Conservation (phyloP, 208 protist species). For the Endotrypanum monterogeii region DNA sequence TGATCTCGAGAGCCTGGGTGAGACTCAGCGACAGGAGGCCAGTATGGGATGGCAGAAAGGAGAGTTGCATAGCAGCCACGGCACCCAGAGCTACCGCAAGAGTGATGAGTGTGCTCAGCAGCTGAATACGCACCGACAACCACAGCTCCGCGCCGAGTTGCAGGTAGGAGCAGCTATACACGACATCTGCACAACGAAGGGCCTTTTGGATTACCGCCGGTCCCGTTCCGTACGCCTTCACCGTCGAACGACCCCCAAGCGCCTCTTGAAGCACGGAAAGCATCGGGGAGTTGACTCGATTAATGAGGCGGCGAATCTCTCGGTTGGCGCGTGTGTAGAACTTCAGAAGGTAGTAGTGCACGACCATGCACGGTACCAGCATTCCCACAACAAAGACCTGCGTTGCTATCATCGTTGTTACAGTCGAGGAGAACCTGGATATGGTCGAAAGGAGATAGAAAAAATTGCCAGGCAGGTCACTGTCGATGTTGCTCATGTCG, state of each 20-base stretch:
- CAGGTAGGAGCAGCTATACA: constrained; percentile 43
- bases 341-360: constrained; percentile 78
- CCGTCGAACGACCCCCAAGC: constrained; percentile 63
- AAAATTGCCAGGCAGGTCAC: constrained; percentile 44
- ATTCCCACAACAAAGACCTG: constrained; percentile 26
- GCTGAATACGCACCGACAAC: constrained; percentile 86
- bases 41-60: constrained; percentile 14
- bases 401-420: constrained; percentile 16
- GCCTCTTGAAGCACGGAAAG: constrained; percentile 88
- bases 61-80: constrained; percentile 2
- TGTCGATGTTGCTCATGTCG: constrained; percentile 76
- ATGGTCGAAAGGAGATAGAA: constrained; percentile 27
- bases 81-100: constrained; percentile 5
- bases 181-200: constrained; percentile 33
- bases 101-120: constrained; percentile 50
- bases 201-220: constrained; percentile 23
- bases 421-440: constrained; percentile 25
- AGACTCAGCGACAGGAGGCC: constrained; percentile 65
- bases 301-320: constrained; percentile 85
- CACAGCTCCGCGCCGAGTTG: constrained; percentile 61
- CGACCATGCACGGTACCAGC: constrained; percentile 39
- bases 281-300: constrained; percentile 89
- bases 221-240: constrained; percentile 61
- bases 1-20: constrained; percentile 51
- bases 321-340: constrained; percentile 83